A percentile compares a stretch with the other conserved stretches of the same genome.
phyloP scores from a whole-genome alignment of 2,329 filamentous ascomycete genomes.

The Penicillium verrucosum region DNA sequence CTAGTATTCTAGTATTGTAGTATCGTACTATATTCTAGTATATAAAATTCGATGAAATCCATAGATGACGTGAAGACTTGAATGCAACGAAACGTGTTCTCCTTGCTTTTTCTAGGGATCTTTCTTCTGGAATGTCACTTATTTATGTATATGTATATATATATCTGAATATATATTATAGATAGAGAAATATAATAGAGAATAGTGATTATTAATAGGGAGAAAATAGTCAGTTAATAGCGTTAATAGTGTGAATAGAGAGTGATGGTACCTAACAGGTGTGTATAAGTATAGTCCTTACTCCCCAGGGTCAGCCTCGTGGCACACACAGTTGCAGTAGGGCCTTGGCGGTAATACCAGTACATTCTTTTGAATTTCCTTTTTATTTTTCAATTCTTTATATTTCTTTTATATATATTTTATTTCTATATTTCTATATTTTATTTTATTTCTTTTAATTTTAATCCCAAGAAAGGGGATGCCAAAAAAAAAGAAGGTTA shows the following conservation, averaged over 20 bases:
- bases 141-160: neutral
- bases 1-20: neutral
- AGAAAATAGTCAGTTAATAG: neutral
- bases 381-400: neutral
- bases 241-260: neutral
- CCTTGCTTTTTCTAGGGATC: constrained; percentile 6
- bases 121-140: neutral
- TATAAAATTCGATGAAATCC: neutral
- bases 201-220: neutral
- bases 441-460: too few species aligned
- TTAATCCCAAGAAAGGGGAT: neutral
- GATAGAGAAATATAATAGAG: too few species aligned
- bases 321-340: constrained; percentile 22
- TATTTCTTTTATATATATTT: neutral
- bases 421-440: neutral
- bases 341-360: constrained; percentile 23
- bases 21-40: neutral
- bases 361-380: constrained; percentile 4
- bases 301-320: constrained; percentile 28
- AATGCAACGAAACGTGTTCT: constrained; percentile 6
- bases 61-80: constrained; percentile 5
- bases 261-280: neutral
- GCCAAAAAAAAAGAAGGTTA: constrained; percentile 3
- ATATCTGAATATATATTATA: too few species aligned
- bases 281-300: neutral